phyloP scores from a whole-genome alignment of 179 eudicot species.

The Monotropa hypopitys region DNA sequence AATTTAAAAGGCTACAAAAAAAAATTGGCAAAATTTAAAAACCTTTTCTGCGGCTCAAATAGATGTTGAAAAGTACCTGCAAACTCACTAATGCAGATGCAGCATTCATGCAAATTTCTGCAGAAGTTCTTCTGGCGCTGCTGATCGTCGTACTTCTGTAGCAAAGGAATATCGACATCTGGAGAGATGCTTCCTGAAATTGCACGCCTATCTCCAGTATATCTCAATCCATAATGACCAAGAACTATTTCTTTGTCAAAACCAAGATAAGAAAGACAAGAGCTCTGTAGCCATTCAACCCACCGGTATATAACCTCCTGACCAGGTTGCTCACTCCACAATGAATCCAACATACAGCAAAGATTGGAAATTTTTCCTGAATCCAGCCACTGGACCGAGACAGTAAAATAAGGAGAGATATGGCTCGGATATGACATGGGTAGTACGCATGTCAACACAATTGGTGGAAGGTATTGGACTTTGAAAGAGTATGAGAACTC shows the following conservation, averaged over 20 bases:
- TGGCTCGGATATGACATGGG: conserved; percentile 87
- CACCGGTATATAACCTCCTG: conserved; percentile 74
- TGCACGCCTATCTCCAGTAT: conserved; percentile 61
- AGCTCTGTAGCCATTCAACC: conserved; percentile 72
- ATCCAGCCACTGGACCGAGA: conserved; percentile 76
- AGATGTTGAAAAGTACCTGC: conserved; percentile 36
- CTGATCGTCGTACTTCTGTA: conserved; percentile 64
- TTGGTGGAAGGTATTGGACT: conserved; percentile 69
- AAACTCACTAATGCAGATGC: conserved; percentile 77
- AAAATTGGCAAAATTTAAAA: not conserved
- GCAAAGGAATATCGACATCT: conserved; percentile 65
- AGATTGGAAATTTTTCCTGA: conserved; percentile 45
- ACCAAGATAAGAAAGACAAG: conserved; percentile 56
- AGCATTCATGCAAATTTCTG: conserved; percentile 59
- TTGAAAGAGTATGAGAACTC: conserved; percentile 59
- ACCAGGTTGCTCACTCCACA: conserved; percentile 75
- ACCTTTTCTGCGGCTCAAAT: not conserved
- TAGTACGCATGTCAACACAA: conserved; percentile 61
- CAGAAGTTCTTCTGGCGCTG: conserved; percentile 44
- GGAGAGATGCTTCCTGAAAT: conserved; percentile 64
- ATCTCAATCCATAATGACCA: conserved; percentile 52
- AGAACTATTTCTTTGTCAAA: conserved; percentile 53
- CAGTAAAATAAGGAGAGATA: conserved; percentile 55
- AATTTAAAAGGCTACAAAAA: not conserved
- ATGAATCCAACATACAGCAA: conserved; percentile 61